A percentile compares a stretch with the other conserved stretches of the same genome.
Evolutionary conservation across 2,329 filamentous ascomycete species (phyloP).

Genomic region (Diplocarpon rosae): DNA sequence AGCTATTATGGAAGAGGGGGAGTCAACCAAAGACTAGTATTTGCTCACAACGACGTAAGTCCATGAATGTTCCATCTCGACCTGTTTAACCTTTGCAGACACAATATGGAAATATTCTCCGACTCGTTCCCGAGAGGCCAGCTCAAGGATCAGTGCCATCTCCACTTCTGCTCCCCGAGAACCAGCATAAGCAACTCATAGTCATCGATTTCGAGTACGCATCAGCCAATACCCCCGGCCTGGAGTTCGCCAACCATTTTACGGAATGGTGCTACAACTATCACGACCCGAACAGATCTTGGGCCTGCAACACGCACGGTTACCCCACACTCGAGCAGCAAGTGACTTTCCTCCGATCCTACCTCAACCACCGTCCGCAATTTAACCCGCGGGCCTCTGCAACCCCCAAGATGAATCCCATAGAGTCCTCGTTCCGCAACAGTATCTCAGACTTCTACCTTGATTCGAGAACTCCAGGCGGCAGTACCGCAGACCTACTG

Average conservation of each 20-base stretch:
- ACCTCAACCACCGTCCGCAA: conserved; percentile 69
- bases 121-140: conserved; percentile 52
- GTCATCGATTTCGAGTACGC: conserved; percentile 99
- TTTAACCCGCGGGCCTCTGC: conserved; percentile 40
- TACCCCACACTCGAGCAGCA: conserved; percentile 81
- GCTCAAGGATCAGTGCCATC: conserved; percentile 36
- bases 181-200: conserved; percentile 89
- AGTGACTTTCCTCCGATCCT: conserved; percentile 72
- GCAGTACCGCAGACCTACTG: conserved; percentile 35
- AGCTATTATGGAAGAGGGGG: conserved; percentile 54
- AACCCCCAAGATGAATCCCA: conserved; percentile 26
- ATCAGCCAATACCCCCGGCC: conserved; percentile 71
- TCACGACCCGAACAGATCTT: conserved; percentile 56
- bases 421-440: conserved; percentile 14
- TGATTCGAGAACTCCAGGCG: conserved; percentile 53
- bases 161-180: conserved; percentile 76
- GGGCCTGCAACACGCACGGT: conserved; percentile 52
- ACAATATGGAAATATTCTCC: conserved; percentile 96
- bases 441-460: conserved; percentile 54
- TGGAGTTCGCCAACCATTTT: conserved; percentile 97
- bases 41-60: conserved; percentile 94
- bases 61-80: neutral
- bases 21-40: conserved; percentile 68
- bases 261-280: conserved; percentile 99
- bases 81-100: conserved; percentile 44